Evolutionary conservation across 306 rosid genomes (phyloP), one percentile per base, ranked within the genome.

Genomic region (Geum urbanum): DNA sequence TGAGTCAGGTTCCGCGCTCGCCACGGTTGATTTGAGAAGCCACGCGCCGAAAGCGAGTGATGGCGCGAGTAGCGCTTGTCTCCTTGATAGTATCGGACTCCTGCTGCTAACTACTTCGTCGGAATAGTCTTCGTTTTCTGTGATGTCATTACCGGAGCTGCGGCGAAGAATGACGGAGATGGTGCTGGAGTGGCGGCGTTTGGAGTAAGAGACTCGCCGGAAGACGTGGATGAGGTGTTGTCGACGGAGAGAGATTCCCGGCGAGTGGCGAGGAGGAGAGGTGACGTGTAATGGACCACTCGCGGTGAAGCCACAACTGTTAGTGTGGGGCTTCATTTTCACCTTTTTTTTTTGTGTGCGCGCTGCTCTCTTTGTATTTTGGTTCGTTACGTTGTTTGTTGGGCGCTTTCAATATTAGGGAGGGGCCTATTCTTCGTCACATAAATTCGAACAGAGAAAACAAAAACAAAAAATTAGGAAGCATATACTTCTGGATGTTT

Each of bases 1-100:
- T 52, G 81, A 68, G 50, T 86, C 91, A 39, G 37, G 37, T 32
- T 83, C 92, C 15, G 92, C 98, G 43, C 67, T 76, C 49, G 86
- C 80, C 20, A 79, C 63, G 3, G 89, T 74, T 7, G 98, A 78
- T 7, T 77, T 89, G 35, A 90, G 78, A 63, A 78, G 65, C 66
- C 92, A 83, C 22, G 88, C 94, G 59, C 96, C 92, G 18, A 72
- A 56, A 6, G 84, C 90, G 2, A 94, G 77, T 8, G 92, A 68
- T 7, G 98, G 97, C 40, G 79, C 88, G 7, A 74, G 70, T 41
- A 94, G 68, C 46, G 86, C 88, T 18, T 74, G 75, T 59, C 98
- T 80, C 77, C 97, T 85, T 52, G 68, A 51, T 45, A 73, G 76
- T 47, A 69, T 68, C 24, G 56, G 14, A 27, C 48, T 45, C 51